Percentiles rank a stretch among this genome's conserved stretches.
phyloP scores from a whole-genome alignment of 495 filamentous ascomycete species.

The Xylaria bambusicola region DNA sequence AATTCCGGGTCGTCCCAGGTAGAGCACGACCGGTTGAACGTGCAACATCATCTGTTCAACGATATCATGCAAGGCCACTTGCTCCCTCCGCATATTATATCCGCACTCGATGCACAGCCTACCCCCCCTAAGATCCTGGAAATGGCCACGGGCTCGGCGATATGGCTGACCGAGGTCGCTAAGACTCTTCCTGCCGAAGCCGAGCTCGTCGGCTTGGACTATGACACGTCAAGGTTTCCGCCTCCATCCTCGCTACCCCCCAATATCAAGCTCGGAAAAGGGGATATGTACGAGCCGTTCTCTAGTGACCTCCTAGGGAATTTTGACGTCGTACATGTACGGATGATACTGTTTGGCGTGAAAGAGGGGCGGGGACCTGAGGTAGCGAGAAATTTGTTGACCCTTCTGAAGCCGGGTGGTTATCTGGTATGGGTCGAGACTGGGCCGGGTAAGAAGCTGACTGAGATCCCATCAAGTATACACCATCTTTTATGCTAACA shows the following conservation, averaged over 20 bases:
- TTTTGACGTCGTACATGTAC: conserved; percentile 2
- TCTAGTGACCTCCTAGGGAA: not conserved
- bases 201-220: conserved; percentile 4
- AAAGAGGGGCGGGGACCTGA: not conserved
- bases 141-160: not conserved
- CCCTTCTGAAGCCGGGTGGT: not conserved
- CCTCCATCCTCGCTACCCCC: not conserved
- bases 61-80: not conserved
- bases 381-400: not conserved
- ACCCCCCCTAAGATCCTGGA: not conserved
- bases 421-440: not conserved
- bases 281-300: not conserved
- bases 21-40: not conserved
- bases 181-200: not conserved
- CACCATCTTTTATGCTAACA: too few relatives aligned
- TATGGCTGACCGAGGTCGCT: not conserved
- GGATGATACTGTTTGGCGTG: not conserved
- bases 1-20: not conserved
- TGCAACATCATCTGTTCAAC: not conserved
- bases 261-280: not conserved
- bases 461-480: too few relatives aligned
- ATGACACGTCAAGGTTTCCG: not conserved
- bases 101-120: not conserved
- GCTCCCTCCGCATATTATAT: not conserved
- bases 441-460: too few relatives aligned